Percentiles rank a stretch among this genome's conserved stretches.
phyloP scores from a whole-genome alignment of 140 eudicot species.

The Erigeron philadelphicus region DNA sequence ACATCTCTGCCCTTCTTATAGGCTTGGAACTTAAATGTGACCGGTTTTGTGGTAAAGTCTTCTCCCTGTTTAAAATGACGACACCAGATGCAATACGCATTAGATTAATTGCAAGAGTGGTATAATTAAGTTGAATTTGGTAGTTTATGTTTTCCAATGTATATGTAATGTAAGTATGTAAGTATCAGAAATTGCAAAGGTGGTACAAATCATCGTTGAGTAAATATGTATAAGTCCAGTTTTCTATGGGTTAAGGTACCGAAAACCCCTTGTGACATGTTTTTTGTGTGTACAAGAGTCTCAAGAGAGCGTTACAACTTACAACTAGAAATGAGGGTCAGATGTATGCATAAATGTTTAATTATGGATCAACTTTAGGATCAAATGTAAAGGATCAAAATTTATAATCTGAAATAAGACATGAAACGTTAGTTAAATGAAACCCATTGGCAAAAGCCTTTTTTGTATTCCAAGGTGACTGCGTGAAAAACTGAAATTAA shows the following conservation, averaged over 20 bases:
- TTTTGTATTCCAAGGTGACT: no score
- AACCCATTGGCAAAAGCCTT: no score
- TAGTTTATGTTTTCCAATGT: not conserved
- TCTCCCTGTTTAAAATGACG: not conserved
- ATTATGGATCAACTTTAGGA: no score
- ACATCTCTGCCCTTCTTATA: conserved; percentile 35
- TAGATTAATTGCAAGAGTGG: not conserved
- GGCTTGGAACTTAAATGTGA: conserved; percentile 37
- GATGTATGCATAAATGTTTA: no score
- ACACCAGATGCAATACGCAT: not conserved
- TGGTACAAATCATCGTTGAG: not conserved
- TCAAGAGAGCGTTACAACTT: no score
- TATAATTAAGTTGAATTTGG: conserved; percentile 4
- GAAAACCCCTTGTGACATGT: not conserved
- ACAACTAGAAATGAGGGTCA: no score
- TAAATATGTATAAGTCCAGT: not conserved
- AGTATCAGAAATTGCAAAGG: conserved; percentile 9
- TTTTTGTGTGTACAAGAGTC: not conserved
- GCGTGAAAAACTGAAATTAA: no score
- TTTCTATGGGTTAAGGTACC: not conserved
- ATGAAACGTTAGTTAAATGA: no score
- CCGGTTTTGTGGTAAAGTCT: conserved; percentile 5
- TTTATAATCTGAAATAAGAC: no score
- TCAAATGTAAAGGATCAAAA: no score
- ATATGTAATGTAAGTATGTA: conserved; percentile 18